Evolutionary conservation across 2,329 filamentous ascomycete species (phyloP), one percentile per base, ranked within the genome.

Genomic region (Pestalotiopsis sp.): DNA sequence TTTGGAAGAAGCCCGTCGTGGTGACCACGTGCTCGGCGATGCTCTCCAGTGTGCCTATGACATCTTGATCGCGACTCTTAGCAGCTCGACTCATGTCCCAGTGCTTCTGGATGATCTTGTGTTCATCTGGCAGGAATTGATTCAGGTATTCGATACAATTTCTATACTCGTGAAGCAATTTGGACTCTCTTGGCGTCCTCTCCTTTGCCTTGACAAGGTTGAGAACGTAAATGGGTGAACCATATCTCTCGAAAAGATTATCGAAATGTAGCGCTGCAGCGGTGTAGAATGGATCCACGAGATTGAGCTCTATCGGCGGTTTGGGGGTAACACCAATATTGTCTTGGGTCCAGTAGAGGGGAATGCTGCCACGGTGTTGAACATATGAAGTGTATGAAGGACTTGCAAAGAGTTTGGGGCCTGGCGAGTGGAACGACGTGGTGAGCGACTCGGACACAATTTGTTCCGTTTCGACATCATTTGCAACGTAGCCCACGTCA

Each of bases 41-140:
- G 66, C 87, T 86, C 79, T 99, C 96, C 3, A 99, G 86, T 1
- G 93, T 97, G 27, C 92, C 92, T 73, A 99, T 98, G 2, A 99
- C 96, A 81, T 99, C 95, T 75, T 97, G 93, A 68, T 96, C 95
- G 45, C 93, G 91, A 74, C 91, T 90, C 81, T 99, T 99, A 20
- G 95, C 94, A 4, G 96, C 95, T 69, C 96, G 89, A 70, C 95
- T 97, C 96, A 99, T 99, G 78, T 99, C 96, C 90, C 96, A 99
- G 3, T 95, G 94, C 75, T 96, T 94, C 79, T 99, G 95, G 11
- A 95, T 89, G 65, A 99, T 97, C 77, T 93, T 94, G 76, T 95
- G 93, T 68, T 91, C 91, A 2, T 86, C 82, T 0, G 96, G 95
- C 2, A 99, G 84, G 69, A 97, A 97, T 77, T 98, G 95, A 73